These are phyloP conservation scores for Gossypium schwendimanii DNA, from an alignment of 441 rosid species.

Conservation along the genomic window DNA sequence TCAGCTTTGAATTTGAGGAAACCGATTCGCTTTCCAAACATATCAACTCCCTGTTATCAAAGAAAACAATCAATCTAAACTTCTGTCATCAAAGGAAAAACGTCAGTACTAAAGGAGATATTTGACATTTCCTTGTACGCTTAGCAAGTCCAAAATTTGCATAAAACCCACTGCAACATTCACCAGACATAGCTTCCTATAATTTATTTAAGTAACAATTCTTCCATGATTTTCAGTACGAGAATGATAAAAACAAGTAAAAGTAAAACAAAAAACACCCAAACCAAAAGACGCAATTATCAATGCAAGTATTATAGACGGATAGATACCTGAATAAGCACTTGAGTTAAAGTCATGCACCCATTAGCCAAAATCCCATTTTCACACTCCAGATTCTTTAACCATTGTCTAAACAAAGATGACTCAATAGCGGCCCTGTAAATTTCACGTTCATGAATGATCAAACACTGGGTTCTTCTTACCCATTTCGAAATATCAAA, in stretches of 20 bases:
- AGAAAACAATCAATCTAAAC: slow-evolving; percentile 6
- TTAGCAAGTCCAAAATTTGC: not conserved
- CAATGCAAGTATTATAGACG: not conserved
- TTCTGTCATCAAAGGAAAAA: not conserved
- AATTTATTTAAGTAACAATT: not conserved
- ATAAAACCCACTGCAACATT: not conserved
- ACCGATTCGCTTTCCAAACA: slow-evolving; percentile 75
- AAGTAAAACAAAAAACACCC: not conserved
- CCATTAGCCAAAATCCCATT: slow-evolving; percentile 62
- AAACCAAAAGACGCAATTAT: not conserved
- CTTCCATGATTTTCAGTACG: not conserved
- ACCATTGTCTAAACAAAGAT: slow-evolving; percentile 73
- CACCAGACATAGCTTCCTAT: not conserved
- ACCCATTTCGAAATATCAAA: not conserved
- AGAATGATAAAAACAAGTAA: not conserved
- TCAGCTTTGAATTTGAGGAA: slow-evolving; percentile 86
- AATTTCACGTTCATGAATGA: not conserved
- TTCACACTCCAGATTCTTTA: slow-evolving; percentile 61
- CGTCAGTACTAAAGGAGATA: not conserved
- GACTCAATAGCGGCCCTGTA: slow-evolving; percentile 62
- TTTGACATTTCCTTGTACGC: not conserved
- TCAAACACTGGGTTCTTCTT: not conserved
- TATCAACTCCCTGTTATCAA: slow-evolving; percentile 72
- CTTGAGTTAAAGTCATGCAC: slow-evolving; percentile 48
- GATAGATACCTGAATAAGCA: slow-evolving; percentile 60